phyloP scores from a whole-genome alignment of 139 green algal genomes.

The Pycnococcus provasolii region DNA sequence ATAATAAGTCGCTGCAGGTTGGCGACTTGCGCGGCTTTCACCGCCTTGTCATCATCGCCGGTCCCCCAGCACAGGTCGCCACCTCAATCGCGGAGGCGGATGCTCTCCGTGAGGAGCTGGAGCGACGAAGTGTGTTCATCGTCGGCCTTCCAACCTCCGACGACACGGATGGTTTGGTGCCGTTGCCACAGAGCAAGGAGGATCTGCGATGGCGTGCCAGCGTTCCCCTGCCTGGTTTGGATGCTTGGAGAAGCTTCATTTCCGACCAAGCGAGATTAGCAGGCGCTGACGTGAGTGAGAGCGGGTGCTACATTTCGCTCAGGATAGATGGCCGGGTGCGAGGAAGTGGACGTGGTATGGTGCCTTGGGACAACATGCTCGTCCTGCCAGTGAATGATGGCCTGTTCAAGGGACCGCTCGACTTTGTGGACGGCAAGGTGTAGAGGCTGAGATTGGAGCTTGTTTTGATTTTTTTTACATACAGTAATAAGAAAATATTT shows the following conservation, averaged over 20 bases:
- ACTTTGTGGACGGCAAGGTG: not conserved
- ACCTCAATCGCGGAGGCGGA: conserved; percentile 4
- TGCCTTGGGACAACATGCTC: not conserved
- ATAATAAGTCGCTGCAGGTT: not conserved
- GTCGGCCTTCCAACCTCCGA: not conserved
- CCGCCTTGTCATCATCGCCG: conserved; percentile 1
- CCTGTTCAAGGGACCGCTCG: not conserved
- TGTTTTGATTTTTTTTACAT: not conserved
- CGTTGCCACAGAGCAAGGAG: not conserved
- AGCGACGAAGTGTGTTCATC: conserved; percentile 5
- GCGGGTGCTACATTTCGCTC: conserved; percentile 7
- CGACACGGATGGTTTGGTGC: not conserved
- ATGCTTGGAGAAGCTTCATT: conserved; percentile 13
- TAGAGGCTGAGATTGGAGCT: not conserved
- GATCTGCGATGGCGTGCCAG: not conserved
- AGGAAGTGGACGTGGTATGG: not conserved
- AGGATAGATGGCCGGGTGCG: conserved; percentile 20
- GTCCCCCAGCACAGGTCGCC: not conserved
- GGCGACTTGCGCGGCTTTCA: conserved; percentile 2
- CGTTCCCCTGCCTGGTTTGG: conserved; percentile 1
- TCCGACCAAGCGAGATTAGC: conserved; percentile 14
- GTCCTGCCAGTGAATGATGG: not conserved
- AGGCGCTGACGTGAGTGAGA: conserved; percentile 3
- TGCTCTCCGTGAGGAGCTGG: not conserved
- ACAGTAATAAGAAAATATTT: not conserved